phyloP scores from a whole-genome alignment of 2,329 filamentous ascomycete genomes.

The Dothiorella sarmentorum region DNA sequence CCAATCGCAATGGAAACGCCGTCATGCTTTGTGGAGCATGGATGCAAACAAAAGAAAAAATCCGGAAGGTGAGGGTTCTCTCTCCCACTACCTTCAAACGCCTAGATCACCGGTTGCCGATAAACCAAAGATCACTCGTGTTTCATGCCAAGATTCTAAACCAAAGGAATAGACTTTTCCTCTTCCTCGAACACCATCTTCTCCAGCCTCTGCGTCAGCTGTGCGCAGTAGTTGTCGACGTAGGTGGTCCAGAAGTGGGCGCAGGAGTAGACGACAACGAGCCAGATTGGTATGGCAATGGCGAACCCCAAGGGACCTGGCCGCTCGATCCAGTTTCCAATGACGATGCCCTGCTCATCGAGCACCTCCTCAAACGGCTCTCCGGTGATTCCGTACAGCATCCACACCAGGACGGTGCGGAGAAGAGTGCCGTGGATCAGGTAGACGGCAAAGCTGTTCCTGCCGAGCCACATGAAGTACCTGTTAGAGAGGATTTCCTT shows the following conservation, averaged over 20 bases:
- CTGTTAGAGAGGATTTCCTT: constrained; percentile 50
- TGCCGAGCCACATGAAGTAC: constrained; percentile 53
- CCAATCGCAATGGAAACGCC: too few species aligned
- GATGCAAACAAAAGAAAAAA: background rate
- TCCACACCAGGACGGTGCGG: constrained; percentile 50
- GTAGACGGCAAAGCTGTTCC: constrained; percentile 55
- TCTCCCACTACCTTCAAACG: background rate
- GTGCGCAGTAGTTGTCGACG: constrained; percentile 50
- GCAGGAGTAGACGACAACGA: constrained; percentile 45
- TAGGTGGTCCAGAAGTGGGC: constrained; percentile 52
- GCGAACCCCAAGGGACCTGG: constrained; percentile 40
- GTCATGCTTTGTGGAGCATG: background rate
- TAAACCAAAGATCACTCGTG: background rate
- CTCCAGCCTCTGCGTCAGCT: constrained; percentile 48
- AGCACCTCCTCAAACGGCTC: constrained; percentile 41
- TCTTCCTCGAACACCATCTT: constrained; percentile 47
- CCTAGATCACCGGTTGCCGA: background rate
- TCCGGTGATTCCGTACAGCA: constrained; percentile 51
- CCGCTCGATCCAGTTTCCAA: constrained; percentile 44
- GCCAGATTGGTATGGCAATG: constrained; percentile 47
- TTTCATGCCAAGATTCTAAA: background rate
- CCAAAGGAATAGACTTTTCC: constrained; percentile 10
- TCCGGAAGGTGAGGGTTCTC: background rate
- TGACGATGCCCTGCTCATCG: constrained; percentile 38
- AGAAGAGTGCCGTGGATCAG: constrained; percentile 53